Evolutionary conservation across 2,329 filamentous ascomycete species (phyloP).

Genomic region (Coleophoma cylindrospora): DNA sequence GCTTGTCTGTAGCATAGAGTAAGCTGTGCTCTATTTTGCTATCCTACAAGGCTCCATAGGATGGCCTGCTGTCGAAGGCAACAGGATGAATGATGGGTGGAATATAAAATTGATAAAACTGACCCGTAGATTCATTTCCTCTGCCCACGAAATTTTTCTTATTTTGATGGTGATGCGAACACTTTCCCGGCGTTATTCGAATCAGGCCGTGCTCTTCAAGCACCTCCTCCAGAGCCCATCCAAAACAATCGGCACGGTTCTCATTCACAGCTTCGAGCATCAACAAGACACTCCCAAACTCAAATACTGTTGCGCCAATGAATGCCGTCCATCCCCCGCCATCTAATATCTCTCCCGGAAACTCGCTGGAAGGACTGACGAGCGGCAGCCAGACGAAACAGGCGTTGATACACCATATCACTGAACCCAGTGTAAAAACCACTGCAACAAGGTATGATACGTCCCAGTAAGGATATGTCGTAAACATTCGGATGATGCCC

Average conservation of each 20-base stretch:
- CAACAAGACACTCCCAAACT: slow-evolving; percentile 56
- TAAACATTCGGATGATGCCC: slow-evolving; percentile 42
- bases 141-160: slow-evolving; percentile 31
- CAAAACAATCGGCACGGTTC: slow-evolving; percentile 59
- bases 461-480: slow-evolving; percentile 48
- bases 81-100: no score
- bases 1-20: slow-evolving; percentile 7
- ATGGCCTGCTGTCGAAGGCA: no score
- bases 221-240: slow-evolving; percentile 58
- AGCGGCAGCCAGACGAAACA: slow-evolving; percentile 62
- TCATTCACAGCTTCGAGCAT: slow-evolving; percentile 67
- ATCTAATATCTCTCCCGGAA: slow-evolving; percentile 43
- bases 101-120: background rate
- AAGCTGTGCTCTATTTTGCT: background rate
- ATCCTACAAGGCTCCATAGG: no score
- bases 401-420: slow-evolving; percentile 53
- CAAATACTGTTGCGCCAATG: slow-evolving; percentile 64
- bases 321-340: slow-evolving; percentile 60
- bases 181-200: slow-evolving; percentile 18
- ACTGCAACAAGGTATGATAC: slow-evolving; percentile 49
- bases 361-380: slow-evolving; percentile 44
- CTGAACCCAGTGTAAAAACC: slow-evolving; percentile 47
- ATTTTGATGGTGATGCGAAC: slow-evolving; percentile 36
- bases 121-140: slow-evolving; percentile 12
- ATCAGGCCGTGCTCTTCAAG: slow-evolving; percentile 27